These are phyloP conservation scores for Paraphoma sp. DNA, from an alignment of 2,329 filamentous ascomycete genomes.

Conservation along the genomic window DNA sequence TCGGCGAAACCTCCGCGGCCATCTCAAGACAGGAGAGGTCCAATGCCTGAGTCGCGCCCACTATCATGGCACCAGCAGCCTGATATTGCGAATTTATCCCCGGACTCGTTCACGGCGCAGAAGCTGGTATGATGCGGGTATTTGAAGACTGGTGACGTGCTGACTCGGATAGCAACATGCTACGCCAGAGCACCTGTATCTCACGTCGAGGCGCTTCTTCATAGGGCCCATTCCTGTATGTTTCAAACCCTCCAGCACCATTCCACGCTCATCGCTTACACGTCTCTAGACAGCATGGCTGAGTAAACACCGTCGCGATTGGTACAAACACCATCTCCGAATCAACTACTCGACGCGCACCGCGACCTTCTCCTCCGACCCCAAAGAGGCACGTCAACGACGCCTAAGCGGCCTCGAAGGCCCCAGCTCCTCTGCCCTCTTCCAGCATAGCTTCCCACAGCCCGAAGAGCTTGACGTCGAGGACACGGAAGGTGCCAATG, in stretches of 20 bases:
- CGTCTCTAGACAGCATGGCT: constrained; percentile 62
- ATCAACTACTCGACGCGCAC: constrained; percentile 52
- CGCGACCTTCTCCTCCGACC: constrained; percentile 60
- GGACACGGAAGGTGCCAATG: constrained; percentile 25
- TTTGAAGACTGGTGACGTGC: background rate
- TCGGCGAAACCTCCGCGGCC: constrained; percentile 21
- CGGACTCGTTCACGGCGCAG: constrained; percentile 61
- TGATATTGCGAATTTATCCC: constrained; percentile 46
- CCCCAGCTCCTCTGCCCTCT: constrained; percentile 47
- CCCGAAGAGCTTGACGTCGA: constrained; percentile 45
- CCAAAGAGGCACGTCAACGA: constrained; percentile 52
- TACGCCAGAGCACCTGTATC: constrained; percentile 66
- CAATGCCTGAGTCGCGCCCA: constrained; percentile 38
- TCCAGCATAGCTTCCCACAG: constrained; percentile 52
- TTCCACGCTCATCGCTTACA: constrained; percentile 17
- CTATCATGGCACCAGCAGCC: constrained; percentile 44
- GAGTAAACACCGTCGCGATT: constrained; percentile 66
- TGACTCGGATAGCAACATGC: constrained; percentile 60
- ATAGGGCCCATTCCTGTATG: constrained; percentile 67
- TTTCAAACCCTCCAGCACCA: constrained; percentile 5
- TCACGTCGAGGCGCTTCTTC: constrained; percentile 68
- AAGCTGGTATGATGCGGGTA: constrained; percentile 62
- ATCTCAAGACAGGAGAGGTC: constrained; percentile 17
- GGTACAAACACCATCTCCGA: constrained; percentile 62
- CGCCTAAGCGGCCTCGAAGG: constrained; percentile 51